Base-by-base conservation (phyloP, 1,284 basidiomycete genomes). In the Microbotryum intermedium region DNA sequence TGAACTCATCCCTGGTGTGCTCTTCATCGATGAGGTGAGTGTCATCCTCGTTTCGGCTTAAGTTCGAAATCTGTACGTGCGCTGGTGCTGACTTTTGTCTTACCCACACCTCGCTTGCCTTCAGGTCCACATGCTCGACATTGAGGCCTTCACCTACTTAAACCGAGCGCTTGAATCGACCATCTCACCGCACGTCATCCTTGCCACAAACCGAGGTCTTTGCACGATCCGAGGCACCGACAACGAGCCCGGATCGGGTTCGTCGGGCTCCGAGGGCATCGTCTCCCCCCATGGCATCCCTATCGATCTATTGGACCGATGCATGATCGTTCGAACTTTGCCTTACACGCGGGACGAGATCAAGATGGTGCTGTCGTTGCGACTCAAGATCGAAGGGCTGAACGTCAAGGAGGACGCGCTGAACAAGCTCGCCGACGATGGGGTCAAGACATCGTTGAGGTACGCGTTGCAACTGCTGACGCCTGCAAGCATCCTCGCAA, bases 41-140 rank as follows among this genome's bases (percentile, higher is more conserved):
- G 39, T 48, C 29, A 43, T 26, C 46, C 28, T 55, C 52, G 20
- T 21, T 13, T 26, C n/a, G 34, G 34, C 18, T 16, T 4, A 29
- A 16, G 42, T 54, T n/a, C 13, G 20, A 11, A 23, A 16, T 44
- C 44, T n/a, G n/a, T n/a, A n/a, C n/a, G n/a, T n/a, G n/a, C 18
- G 8, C 49, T 25, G 16, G 13, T 34, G n/a, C 30, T 25, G 21
- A 28, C n/a, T n/a, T n/a, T n/a, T n/a, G n/a, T n/a, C n/a, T n/a
- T n/a, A n/a, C 55, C 48, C 26, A 13, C 11, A 9, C 28, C 6
- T 28, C 26, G 48, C 9, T 26, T 10, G 48, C n/a, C 13, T 29
- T 30, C 69, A 93, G 90, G 92, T 97, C 23, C 94, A 98, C 78
- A 97, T 97, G 94, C 85, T 98, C 67, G 94, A 98, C 76, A 93